Percentiles rank a stretch among this genome's conserved stretches.
Evolutionary conservation across 2,329 filamentous ascomycete genomes (phyloP).

Genomic region (Zasmidium angulare): DNA sequence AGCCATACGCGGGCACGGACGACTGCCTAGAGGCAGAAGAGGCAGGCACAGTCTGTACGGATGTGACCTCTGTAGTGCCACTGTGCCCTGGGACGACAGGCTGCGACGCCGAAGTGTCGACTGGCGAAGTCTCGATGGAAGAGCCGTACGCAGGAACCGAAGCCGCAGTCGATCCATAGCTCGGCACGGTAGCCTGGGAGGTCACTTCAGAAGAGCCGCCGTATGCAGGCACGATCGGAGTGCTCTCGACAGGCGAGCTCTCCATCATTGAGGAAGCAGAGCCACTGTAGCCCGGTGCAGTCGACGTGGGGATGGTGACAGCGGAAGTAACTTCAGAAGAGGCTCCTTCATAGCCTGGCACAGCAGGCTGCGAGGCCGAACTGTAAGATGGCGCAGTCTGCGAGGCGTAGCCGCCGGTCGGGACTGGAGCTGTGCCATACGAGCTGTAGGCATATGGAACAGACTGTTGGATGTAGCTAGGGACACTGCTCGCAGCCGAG

Average conservation of each 20-base stretch:
- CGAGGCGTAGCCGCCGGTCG: not conserved
- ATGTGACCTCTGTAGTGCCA: not conserved
- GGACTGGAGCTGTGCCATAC: not conserved
- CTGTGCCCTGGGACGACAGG: slow-evolving; percentile 2
- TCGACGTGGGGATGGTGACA: not conserved
- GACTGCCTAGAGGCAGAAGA: not conserved
- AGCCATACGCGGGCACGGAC: slow-evolving; percentile 1
- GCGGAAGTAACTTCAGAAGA: not conserved
- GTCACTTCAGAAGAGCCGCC: not conserved
- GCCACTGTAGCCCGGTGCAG: not conserved
- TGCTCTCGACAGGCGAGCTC: not conserved
- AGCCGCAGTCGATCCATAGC: not conserved
- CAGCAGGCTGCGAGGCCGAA: slow-evolving; percentile 2
- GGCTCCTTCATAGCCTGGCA: slow-evolving; percentile 7
- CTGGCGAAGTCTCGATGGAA: not conserved
- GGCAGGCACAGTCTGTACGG: not conserved
- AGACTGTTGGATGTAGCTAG: slow-evolving; percentile 4
- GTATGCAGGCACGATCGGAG: not conserved
- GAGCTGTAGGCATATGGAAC: not conserved
- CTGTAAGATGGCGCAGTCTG: not conserved
- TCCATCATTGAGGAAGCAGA: not conserved
- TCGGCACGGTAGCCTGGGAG: not conserved
- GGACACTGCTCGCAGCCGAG: not conserved
- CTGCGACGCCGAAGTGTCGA: not conserved
- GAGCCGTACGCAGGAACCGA: slow-evolving; percentile 1